These are phyloP conservation scores for Nadsonia commutata DNA, from an alignment of 1,139 yeast species.

Conservation along the genomic window DNA sequence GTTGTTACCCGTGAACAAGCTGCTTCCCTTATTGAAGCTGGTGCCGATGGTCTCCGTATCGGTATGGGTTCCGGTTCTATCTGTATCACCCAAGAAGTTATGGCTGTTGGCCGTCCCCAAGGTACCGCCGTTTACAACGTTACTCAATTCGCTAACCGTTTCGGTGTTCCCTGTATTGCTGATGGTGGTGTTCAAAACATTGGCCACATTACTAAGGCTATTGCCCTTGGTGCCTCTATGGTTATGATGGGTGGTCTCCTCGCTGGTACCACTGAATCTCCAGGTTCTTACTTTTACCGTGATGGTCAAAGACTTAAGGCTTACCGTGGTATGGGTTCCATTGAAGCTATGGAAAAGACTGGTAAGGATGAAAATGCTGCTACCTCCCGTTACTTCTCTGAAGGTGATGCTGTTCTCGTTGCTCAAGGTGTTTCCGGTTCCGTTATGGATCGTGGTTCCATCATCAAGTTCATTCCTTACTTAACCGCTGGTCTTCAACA, in stretches of 20 bases:
- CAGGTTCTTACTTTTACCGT: slow-evolving; percentile 94
- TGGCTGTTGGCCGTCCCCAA: slow-evolving; percentile 99
- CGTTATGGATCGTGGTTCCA: slow-evolving; percentile 92
- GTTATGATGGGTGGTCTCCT: slow-evolving; percentile 99
- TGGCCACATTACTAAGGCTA: slow-evolving; percentile 95
- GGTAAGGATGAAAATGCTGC: slow-evolving; percentile 83
- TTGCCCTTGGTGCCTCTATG: slow-evolving; percentile 92
- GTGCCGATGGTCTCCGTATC: slow-evolving; percentile 95
- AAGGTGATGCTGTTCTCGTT: slow-evolving; percentile 84
- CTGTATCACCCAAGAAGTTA: slow-evolving; percentile 97
- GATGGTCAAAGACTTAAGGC: slow-evolving; percentile 96
- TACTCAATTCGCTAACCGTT: slow-evolving; percentile 71
- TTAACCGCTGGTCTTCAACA: slow-evolving; percentile 92
- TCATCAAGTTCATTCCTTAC: slow-evolving; percentile 87
- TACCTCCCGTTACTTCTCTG: slow-evolving; percentile 94
- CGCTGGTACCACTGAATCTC: slow-evolving; percentile 97
- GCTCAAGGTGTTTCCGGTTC: slow-evolving; percentile 99
- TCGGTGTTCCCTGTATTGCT: slow-evolving; percentile 95
- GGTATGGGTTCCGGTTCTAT: slow-evolving; percentile 99
- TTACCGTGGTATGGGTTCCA: slow-evolving; percentile 99
- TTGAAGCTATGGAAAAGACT: slow-evolving; percentile 97
- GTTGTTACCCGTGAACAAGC: slow-evolving; percentile 99
- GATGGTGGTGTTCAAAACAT: slow-evolving; percentile 99
- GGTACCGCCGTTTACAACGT: slow-evolving; percentile 92
- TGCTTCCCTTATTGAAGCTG: slow-evolving; percentile 85